Percentiles rank a stretch among this genome's conserved stretches.
phyloP scores from a whole-genome alignment of 495 filamentous ascomycete genomes.

The Neurospora sp. region DNA sequence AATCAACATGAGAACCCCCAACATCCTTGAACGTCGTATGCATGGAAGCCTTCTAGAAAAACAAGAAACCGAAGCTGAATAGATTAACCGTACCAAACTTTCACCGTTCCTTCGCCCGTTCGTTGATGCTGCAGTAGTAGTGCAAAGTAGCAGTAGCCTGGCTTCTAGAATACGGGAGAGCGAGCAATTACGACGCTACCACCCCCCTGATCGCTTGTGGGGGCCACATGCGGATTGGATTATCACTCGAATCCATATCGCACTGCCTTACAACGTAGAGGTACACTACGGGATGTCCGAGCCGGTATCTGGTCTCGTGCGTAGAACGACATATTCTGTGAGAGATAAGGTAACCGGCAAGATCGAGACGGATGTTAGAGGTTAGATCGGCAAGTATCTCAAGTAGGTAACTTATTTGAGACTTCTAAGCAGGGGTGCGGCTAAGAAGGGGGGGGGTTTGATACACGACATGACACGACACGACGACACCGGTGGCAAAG shows the following conservation, averaged over 20 bases:
- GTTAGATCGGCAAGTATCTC: background rate
- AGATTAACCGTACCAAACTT: background rate
- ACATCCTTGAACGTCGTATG: background rate
- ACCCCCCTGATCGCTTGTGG: background rate
- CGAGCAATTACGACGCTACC: background rate
- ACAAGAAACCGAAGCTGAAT: background rate
- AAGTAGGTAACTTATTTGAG: background rate
- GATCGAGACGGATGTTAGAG: background rate
- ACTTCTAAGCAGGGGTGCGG: background rate
- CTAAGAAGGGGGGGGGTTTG: background rate
- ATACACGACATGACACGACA: background rate
- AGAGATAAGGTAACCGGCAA: background rate
- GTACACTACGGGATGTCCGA: background rate
- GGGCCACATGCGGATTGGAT: background rate
- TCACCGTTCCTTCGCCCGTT: background rate
- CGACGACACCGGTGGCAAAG: background rate
- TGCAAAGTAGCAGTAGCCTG: background rate
- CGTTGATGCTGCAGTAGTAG: background rate
- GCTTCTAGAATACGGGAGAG: background rate
- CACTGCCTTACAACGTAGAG: background rate
- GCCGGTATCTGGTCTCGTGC: background rate
- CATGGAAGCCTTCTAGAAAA: background rate
- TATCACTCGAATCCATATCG: background rate
- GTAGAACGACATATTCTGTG: background rate
- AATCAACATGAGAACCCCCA: background rate